Percentiles rank a stretch among this genome's conserved stretches.
These are phyloP conservation scores for Aspergillus japonicus DNA, from an alignment of 2,329 filamentous ascomycete species.

Conservation along the genomic window DNA sequence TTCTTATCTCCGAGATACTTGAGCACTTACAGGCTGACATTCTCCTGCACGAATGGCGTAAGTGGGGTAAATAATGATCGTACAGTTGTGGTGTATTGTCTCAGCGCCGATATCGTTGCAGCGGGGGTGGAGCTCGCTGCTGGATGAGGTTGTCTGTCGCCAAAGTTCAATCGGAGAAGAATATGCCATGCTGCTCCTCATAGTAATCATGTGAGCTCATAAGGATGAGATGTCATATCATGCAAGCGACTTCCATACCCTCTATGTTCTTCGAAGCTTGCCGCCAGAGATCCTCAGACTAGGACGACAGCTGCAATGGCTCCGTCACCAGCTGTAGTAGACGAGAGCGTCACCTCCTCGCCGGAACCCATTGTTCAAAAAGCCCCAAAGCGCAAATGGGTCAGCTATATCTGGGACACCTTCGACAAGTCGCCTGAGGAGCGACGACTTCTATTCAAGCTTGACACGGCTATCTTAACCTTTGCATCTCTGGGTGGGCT, in stretches of 20 bases:
- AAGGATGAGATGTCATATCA: too few relatives aligned
- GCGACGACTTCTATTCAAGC: conserved; percentile 49
- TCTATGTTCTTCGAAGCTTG: not conserved
- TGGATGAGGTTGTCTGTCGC: too few relatives aligned
- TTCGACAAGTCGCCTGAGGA: conserved; percentile 54
- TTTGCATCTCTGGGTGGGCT: too few relatives aligned
- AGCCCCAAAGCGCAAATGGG: conserved; percentile 43
- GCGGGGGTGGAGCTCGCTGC: too few relatives aligned
- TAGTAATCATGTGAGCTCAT: not conserved
- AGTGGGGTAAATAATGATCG: not conserved
- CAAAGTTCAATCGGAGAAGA: too few relatives aligned
- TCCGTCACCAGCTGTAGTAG: conserved; percentile 6
- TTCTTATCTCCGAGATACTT: not conserved
- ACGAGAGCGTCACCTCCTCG: conserved; percentile 15
- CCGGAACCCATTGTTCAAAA: conserved; percentile 20
- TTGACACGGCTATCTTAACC: too few relatives aligned
- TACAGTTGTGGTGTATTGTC: not conserved
- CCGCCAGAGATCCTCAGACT: not conserved
- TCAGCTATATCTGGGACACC: conserved; percentile 54
- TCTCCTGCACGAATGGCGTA: not conserved
- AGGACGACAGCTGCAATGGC: conserved; percentile 18
- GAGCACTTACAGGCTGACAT: not conserved
- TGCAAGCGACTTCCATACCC: not conserved
- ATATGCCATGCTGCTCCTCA: too few relatives aligned
- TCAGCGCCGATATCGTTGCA: not conserved